Percentiles rank a stretch among this genome's conserved stretches.
Evolutionary conservation across 805 yeast genomes (phyloP).

Genomic region (Barnettozyma sucrosica): DNA sequence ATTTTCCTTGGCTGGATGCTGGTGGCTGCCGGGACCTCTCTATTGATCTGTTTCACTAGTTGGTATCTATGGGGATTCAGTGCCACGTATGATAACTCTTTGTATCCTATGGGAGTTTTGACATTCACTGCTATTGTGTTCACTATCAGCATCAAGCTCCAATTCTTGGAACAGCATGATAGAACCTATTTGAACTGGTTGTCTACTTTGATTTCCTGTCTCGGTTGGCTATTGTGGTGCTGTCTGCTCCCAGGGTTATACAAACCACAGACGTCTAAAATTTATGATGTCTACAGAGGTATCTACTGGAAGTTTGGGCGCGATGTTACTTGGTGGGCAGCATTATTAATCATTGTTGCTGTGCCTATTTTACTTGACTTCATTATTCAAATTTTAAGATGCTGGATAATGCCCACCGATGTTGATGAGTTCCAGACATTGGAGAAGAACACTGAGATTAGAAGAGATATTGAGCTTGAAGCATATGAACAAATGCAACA

Average conservation of each 20-base stretch:
- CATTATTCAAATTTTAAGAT: slow-evolving; percentile 49
- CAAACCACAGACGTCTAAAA: slow-evolving; percentile 42
- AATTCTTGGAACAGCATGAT: slow-evolving; percentile 74
- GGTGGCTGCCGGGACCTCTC: slow-evolving; percentile 67
- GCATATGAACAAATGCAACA: slow-evolving; percentile 70
- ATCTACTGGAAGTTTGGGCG: slow-evolving; percentile 66
- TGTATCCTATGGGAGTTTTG: slow-evolving; percentile 78
- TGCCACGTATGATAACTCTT: slow-evolving; percentile 64
- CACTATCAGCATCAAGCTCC: slow-evolving; percentile 72
- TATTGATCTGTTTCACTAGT: slow-evolving; percentile 61
- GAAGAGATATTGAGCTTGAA: slow-evolving; percentile 64
- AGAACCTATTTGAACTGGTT: slow-evolving; percentile 63
- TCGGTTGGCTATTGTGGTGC: slow-evolving; percentile 87
- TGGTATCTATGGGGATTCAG: slow-evolving; percentile 66
- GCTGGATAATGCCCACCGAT: slow-evolving; percentile 59
- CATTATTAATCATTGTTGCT: slow-evolving; percentile 48
- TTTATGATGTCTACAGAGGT: slow-evolving; percentile 69
- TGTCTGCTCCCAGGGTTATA: slow-evolving; percentile 69
- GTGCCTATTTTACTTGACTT: slow-evolving; percentile 67
- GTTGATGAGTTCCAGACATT: slow-evolving; percentile 72
- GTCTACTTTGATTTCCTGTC: slow-evolving; percentile 62
- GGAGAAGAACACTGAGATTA: slow-evolving; percentile 63
- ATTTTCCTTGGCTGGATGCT: slow-evolving; percentile 75
- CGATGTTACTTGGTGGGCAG: slow-evolving; percentile 86
- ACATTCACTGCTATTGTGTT: slow-evolving; percentile 67